Base-by-base conservation (phyloP, 345 rosid species). In the Dipteronia dyeriana region DNA sequence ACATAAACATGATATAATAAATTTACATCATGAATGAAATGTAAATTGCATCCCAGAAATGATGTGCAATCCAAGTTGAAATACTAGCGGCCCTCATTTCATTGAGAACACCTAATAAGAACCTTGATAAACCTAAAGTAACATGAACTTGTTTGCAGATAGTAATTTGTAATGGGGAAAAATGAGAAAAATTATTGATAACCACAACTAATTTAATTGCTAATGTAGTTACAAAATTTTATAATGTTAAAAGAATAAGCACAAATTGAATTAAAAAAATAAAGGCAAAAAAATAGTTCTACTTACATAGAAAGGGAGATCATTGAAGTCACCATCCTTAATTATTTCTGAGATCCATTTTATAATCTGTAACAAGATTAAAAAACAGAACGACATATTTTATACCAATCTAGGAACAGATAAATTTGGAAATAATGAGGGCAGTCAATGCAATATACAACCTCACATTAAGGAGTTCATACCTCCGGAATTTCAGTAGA, bases 231-330 rank as follows among this genome's bases (percentile, higher is more conserved):
- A 38, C 7, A 57, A 7, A 29, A 64, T 64, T 29, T 34, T 57
- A 56, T 56, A 22, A 72, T 61, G n/a, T 72, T 51, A n/a, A 57
- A 71, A 39, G 6, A 14, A 22, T 23, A 38, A 34, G 45, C 74
- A 59, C 13, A 53, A 57, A 57, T 34, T 72, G 31, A 59, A 57
- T 38, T 9, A 16, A 72, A 72, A 60, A 22, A 71, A 9, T 12
- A 11, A 29, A 31, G 34, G 6, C 26, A 62, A 69, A 41, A 59
- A 75, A 73, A 19, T 6, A 66, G 49, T 47, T 74, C 72, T 63
- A 66, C 88, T 84, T 90, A 95, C 99, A 81, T 86, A 92, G 85
- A 87, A 89, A 9, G 97, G 98, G 68, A 95, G 89, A 76, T 95
- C 89, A 77, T 82, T 85, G 79, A 90, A 82, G 84, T 95, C 99